Evolutionary conservation across 1,139 yeast genomes (phyloP).

Genomic region (Taphrina pruni): DNA sequence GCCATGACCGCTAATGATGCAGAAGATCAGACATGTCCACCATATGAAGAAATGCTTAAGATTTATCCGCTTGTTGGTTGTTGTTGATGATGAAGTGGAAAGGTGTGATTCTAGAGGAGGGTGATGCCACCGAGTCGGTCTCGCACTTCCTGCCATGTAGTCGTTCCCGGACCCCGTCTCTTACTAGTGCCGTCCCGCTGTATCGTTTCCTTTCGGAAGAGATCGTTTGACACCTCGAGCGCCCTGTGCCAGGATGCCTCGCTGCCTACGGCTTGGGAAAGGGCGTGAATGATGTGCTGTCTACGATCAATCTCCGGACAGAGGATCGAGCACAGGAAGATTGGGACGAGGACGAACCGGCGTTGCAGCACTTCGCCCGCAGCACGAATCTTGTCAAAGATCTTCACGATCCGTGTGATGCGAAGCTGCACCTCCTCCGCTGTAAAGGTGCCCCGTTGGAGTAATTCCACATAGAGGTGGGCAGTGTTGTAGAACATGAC

Average conservation of each 20-base stretch:
- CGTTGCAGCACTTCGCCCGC: conserved; percentile 11
- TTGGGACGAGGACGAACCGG: conserved; percentile 35
- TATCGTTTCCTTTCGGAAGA: conserved; percentile 5
- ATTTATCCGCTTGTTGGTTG: background rate
- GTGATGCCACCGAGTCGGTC: conserved; percentile 22
- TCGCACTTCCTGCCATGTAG: conserved; percentile 16
- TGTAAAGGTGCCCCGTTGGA: conserved; percentile 4
- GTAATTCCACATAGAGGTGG: conserved; percentile 25
- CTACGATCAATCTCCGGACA: conserved; percentile 18
- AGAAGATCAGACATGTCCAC: too few relatives aligned
- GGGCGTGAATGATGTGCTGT: conserved; percentile 8
- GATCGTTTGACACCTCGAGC: conserved; percentile 25
- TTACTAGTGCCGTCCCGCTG: conserved; percentile 1
- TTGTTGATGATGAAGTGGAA: background rate
- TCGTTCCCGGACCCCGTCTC: conserved; percentile 10
- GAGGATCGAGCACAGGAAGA: conserved; percentile 33
- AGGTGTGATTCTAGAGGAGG: background rate
- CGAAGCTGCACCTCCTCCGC: conserved; percentile 10
- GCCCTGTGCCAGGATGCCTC: conserved; percentile 38
- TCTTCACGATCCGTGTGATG: conserved; percentile 18
- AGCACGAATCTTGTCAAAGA: conserved; percentile 27
- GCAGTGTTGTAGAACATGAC: conserved; percentile 15
- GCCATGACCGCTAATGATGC: conserved; percentile 2
- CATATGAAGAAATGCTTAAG: background rate
- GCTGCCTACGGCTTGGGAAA: conserved; percentile 19